phyloP scores from a whole-genome alignment of 371 early-diverging fungal species.

The Circinella minor region DNA sequence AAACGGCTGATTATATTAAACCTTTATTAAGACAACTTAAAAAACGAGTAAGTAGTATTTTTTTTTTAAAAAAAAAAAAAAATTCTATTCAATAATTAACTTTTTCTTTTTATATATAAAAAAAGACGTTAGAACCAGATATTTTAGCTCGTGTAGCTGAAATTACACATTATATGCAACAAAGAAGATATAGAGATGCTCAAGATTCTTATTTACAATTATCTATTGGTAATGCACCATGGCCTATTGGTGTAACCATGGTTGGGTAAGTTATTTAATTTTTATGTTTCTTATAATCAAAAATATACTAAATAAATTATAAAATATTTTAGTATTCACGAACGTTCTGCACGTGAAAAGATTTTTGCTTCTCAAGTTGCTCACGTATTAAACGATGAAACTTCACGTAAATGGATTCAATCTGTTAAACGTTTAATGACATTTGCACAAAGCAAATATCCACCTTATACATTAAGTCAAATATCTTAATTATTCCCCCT shows the following conservation, averaged over 20 bases:
- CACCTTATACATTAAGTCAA: conserved; percentile 79
- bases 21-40: conserved; percentile 91
- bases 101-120: not conserved
- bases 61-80: not conserved
- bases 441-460: conserved; percentile 91
- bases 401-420: conserved; percentile 98
- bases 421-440: conserved; percentile 96
- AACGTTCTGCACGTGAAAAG: conserved; percentile 95
- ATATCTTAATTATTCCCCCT: conserved; percentile 31
- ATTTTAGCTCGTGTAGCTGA: conserved; percentile 88
- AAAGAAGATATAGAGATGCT: conserved; percentile 90
- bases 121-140: conserved; percentile 78
- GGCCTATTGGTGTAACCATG: conserved; percentile 98
- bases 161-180: conserved; percentile 83
- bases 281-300: not conserved
- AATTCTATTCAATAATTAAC: too few species aligned
- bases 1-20: conserved; percentile 86
- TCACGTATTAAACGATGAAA: conserved; percentile 97
- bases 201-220: conserved; percentile 93
- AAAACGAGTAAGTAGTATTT: conserved; percentile 47
- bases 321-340: conserved; percentile 82
- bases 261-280: conserved; percentile 57
- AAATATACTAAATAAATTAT: not conserved
- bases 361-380: conserved; percentile 95
- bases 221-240: conserved; percentile 97